These are phyloP conservation scores for Penicillium frequentans DNA, from an alignment of 2,329 filamentous ascomycete species.

Conservation along the genomic window DNA sequence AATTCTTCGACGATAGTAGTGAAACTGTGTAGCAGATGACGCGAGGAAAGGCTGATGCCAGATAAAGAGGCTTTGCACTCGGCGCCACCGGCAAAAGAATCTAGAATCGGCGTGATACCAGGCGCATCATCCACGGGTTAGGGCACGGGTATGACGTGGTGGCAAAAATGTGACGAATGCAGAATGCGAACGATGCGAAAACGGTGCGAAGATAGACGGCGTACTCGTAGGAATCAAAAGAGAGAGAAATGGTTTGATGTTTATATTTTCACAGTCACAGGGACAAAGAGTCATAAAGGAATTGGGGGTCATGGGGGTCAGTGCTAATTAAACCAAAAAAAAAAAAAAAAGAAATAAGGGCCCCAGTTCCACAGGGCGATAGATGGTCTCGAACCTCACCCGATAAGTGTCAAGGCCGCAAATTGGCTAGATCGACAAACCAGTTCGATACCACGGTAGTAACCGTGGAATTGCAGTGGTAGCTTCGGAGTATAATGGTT, in stretches of 20 bases:
- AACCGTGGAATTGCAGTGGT: constrained; percentile 3
- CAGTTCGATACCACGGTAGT: constrained; percentile 16
- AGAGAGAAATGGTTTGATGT: neutral
- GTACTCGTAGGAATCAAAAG: neutral
- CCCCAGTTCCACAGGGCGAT: constrained; percentile 4
- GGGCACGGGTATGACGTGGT: constrained; percentile 18
- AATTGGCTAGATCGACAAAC: constrained; percentile 8
- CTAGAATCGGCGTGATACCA: constrained; percentile 4
- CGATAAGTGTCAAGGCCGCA: constrained; percentile 1
- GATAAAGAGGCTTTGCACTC: neutral
- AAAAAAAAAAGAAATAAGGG: constrained; percentile 2
- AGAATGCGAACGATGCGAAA: neutral
- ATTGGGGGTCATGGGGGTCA: neutral
- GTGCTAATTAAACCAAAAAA: constrained; percentile 1
- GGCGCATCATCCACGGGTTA: constrained; percentile 14
- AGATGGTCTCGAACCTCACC: constrained; percentile 17
- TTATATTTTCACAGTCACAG: neutral
- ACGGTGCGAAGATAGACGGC: neutral
- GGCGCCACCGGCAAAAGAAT: constrained; percentile 17
- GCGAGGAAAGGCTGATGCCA: neutral
- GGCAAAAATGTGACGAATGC: constrained; percentile 6
- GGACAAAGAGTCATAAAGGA: constrained; percentile 3
- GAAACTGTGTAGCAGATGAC: neutral
- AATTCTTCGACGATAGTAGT: no score
- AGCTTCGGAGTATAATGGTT: neutral